Evolutionary conservation across 129 eudicot genomes (phyloP), one percentile per base, ranked within the genome.

Genomic region (Artemisia argyi): DNA sequence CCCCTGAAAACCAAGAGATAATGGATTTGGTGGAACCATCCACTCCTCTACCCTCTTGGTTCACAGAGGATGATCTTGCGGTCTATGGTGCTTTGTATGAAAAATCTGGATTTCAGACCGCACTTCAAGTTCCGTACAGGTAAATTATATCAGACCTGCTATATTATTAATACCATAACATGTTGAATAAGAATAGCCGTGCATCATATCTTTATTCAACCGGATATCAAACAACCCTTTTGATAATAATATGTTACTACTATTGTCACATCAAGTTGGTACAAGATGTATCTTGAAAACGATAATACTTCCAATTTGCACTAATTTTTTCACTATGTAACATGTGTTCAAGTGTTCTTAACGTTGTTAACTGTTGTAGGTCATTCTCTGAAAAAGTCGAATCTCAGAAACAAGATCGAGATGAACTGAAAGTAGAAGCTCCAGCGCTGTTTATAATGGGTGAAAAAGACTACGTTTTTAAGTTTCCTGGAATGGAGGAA

Each of bases 51-150:
- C 91, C 91, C 51, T 17, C 83, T 5, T 85, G 87, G 85, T 73
- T 85, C 54, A 76, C 87, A 0, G 91, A 85, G 13, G 87, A 85
- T 12, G 91, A 85, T 55, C 82, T 85, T 75, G 58, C 81, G 11
- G 48, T 22, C 12, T 85, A 85, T 22, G 91, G 76, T n/a, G 78
- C 30, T 65, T 70, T 71, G 39, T 83, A 82, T 49, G 79, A 71
- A 30, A 86, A 79, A 18, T 86, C 91, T 24, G 87, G 87, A 48
- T 83, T 86, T 77, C 73, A 64, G 19, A 83, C 91, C 12, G 74
- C 91, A 61, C 62, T 86, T 59, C 79, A 80, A 80, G 85, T 86
- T 77, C 91, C 91, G 28, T 86, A 86, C 53, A 83, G 91, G 89
- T 84, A 73, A 64, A 2, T 35, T 20, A 9, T 61, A 5, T 64